Evolutionary conservation across 176 grass and related monocot species (phyloP), one percentile per base, ranked within the genome.

Genomic region (Elymus sibiricus): DNA sequence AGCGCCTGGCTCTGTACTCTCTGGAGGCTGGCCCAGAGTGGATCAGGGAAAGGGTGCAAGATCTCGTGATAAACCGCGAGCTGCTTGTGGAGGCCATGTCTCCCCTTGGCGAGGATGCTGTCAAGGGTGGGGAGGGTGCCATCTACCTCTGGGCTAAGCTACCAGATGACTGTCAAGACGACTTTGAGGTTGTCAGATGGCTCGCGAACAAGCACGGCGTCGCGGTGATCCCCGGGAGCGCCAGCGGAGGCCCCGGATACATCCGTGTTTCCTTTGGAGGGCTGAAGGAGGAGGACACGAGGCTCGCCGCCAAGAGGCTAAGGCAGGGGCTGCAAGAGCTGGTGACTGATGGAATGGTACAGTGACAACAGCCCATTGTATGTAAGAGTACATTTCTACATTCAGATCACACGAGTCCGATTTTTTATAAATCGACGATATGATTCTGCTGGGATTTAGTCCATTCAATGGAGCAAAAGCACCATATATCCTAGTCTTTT

Each of bases 101-200:
- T 44, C 97, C 97, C 11, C 92, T 96, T 6, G 97, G 97, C 10
- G 67, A 93, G 87, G 92, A 79, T 14, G 53, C 71, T 40, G 88
- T 99, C 12, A 99, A 83, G 79, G 97, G 97, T 37, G 97, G 97
- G 31, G 90, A 99, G 78, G 97, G 94, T 24, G 97, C 97, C 31
- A 93, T 99, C 37, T 99, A 99, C 78, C 92, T 99, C 26, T 99
- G 97, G 97, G 94, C 94, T 15, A 99, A 97, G 38, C 89, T 99
- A 8, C 97, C 97, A 0, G 94, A 99, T 9, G 87, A 87, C 37
- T 96, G 77, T 42, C 80, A 84, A 1, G 77, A 99, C 16, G 97
- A 99, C 88, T 94, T 85, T 43, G 94, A 93, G 56, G 92, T 97
- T 29, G 97, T 97, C 31, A 93, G 79, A 26, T 99, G 97, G 97